Percentiles rank a stretch among this genome's conserved stretches.
phyloP scores from a whole-genome alignment of 768 basidiomycete species.

The Lactarius sp. region DNA sequence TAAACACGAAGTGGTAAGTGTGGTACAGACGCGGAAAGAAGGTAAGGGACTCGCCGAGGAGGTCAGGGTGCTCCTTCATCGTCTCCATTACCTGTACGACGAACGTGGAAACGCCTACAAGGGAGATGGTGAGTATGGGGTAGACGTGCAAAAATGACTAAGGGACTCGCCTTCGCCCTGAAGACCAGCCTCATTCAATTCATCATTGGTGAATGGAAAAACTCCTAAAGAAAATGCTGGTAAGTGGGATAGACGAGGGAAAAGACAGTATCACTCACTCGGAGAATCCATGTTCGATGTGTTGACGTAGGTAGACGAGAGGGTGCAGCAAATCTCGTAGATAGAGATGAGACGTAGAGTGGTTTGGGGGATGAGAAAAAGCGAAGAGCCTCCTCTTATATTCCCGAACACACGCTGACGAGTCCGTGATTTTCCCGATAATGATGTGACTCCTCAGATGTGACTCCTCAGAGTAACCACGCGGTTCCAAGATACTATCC shows the following conservation, averaged over 20 bases:
- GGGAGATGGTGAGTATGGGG: not conserved
- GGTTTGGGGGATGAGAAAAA: too few species aligned
- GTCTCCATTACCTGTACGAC: not conserved
- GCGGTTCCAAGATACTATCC: too few species aligned
- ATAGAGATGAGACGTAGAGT: too few species aligned
- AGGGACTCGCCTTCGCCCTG: not conserved
- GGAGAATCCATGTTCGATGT: too few species aligned
- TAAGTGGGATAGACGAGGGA: not conserved
- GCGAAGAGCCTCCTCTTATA: too few species aligned
- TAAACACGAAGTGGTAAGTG: not conserved
- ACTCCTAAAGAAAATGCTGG: not conserved
- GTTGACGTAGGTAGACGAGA: too few species aligned
- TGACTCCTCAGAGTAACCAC: too few species aligned
- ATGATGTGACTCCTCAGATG: too few species aligned
- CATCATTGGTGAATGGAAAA: not conserved
- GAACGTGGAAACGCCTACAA: not conserved
- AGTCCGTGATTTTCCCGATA: too few species aligned
- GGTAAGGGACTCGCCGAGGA: not conserved
- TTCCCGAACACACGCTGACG: too few species aligned
- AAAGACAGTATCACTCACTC: not conserved
- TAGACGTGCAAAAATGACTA: not conserved
- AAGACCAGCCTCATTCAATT: not conserved
- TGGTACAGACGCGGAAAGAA: conserved; percentile 2
- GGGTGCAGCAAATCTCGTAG: too few species aligned
- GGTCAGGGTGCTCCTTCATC: not conserved